Evolutionary conservation across 108 stramenopile genomes (phyloP).

Genomic region (Mayamaea pseudoterrestris): DNA sequence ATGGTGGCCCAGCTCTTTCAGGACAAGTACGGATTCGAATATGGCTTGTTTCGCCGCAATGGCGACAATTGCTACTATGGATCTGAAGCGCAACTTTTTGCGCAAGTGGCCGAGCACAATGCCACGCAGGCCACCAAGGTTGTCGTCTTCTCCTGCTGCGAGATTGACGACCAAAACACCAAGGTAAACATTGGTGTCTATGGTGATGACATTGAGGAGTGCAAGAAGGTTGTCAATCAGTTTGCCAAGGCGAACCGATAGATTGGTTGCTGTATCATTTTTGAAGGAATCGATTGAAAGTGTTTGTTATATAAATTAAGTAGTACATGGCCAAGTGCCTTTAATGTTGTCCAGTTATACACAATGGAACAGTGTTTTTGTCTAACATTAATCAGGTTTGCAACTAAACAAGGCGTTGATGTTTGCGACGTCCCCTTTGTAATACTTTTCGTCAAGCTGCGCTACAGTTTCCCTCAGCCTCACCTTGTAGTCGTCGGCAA

Average conservation of each 20-base stretch:
- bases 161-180: not conserved
- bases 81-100: not conserved
- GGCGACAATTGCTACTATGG: constrained; percentile 21
- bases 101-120: constrained; percentile 16
- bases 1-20: constrained; percentile 15
- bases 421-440: too few relatives aligned
- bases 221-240: constrained; percentile 15
- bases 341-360: too few relatives aligned
- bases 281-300: too few relatives aligned
- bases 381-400: too few relatives aligned
- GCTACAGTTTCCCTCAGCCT: too few relatives aligned
- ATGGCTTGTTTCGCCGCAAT: constrained; percentile 16
- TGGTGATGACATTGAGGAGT: constrained; percentile 15
- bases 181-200: constrained; percentile 22
- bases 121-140: constrained; percentile 7
- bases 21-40: constrained; percentile 10
- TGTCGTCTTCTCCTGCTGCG: constrained; percentile 15
- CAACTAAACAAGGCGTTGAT: too few relatives aligned
- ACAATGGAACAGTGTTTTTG: too few relatives aligned
- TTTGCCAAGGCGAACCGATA: constrained; percentile 13
- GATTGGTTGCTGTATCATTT: too few relatives aligned
- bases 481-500: too few relatives aligned
- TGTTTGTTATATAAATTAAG: too few relatives aligned
- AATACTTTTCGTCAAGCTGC: too few relatives aligned
- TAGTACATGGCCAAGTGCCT: too few relatives aligned